Conservation (phyloP, 345 rosid species). For the Salix viminalis region DNA sequence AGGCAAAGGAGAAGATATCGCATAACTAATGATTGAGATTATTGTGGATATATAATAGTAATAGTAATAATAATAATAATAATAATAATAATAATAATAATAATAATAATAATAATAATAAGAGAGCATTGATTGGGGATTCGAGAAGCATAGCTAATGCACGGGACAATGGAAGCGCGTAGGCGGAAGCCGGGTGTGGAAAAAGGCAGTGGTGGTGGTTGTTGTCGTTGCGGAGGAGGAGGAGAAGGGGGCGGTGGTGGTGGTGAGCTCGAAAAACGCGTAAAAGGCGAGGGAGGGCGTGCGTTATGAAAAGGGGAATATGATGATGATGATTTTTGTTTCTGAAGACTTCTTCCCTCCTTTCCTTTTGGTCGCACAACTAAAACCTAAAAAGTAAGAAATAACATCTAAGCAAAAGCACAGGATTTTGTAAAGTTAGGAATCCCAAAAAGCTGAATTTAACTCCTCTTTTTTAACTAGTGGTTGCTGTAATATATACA, state of each 20-base stretch:
- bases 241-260: neutral
- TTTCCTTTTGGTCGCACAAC: neutral
- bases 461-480: neutral
- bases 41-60: too few relatives aligned
- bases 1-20: too few relatives aligned
- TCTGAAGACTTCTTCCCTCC: neutral
- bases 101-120: too few relatives aligned
- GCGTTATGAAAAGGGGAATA: constrained; percentile 47
- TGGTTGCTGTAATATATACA: too few relatives aligned
- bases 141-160: neutral
- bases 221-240: constrained; percentile 1
- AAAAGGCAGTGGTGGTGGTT: constrained; percentile 10
- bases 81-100: too few relatives aligned
- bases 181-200: neutral
- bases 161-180: neutral
- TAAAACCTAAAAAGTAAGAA: neutral
- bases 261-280: constrained; percentile 54
- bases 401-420: neutral
- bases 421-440: constrained; percentile 15
- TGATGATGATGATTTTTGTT: constrained; percentile 11
- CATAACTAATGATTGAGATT: too few relatives aligned
- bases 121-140: neutral
- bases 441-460: constrained; percentile 15
- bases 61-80: too few relatives aligned
- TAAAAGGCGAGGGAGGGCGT: constrained; percentile 69